Conservation (phyloP, 2,329 filamentous ascomycete genomes). For the Pyrenophora seminiperda region DNA sequence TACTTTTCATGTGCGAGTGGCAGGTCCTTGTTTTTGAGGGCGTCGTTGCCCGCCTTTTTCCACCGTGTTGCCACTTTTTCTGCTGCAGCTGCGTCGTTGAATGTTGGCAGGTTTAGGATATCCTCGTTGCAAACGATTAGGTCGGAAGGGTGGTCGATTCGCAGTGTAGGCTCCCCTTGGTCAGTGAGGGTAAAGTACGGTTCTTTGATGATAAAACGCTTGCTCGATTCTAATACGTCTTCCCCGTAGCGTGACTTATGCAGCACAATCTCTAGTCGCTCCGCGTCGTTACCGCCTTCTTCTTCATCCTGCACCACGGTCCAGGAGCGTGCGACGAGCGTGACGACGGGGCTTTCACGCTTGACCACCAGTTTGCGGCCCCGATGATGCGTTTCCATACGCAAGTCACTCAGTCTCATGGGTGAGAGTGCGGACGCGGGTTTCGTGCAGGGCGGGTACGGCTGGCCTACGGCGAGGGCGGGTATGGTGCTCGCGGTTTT, state of each 20-base stretch:
- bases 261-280: conserved; percentile 36
- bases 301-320: conserved; percentile 45
- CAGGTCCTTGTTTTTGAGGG: conserved; percentile 45
- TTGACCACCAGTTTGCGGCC: conserved; percentile 46
- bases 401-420: conserved; percentile 44
- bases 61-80: conserved; percentile 38
- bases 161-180: conserved; percentile 52
- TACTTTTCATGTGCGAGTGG: conserved; percentile 43
- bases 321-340: conserved; percentile 40
- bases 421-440: conserved; percentile 23
- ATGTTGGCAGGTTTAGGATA: conserved; percentile 31
- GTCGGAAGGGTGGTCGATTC: conserved; percentile 61
- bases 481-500: conserved; percentile 27
- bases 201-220: conserved; percentile 58
- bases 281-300: conserved; percentile 47
- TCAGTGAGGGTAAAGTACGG: conserved; percentile 57
- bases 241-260: conserved; percentile 36
- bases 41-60: conserved; percentile 45
- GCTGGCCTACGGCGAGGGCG: conserved; percentile 28
- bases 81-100: conserved; percentile 36
- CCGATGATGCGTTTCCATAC: conserved; percentile 50
- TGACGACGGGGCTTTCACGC: conserved; percentile 36
- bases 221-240: conserved; percentile 44
- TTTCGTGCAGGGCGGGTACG: conserved; percentile 31
- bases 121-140: conserved; percentile 48